A percentile compares a stretch with the other conserved stretches of the same genome.
Conservation (phyloP, 2,329 filamentous ascomycete genomes). For the Uncinocarpus reesii region DNA sequence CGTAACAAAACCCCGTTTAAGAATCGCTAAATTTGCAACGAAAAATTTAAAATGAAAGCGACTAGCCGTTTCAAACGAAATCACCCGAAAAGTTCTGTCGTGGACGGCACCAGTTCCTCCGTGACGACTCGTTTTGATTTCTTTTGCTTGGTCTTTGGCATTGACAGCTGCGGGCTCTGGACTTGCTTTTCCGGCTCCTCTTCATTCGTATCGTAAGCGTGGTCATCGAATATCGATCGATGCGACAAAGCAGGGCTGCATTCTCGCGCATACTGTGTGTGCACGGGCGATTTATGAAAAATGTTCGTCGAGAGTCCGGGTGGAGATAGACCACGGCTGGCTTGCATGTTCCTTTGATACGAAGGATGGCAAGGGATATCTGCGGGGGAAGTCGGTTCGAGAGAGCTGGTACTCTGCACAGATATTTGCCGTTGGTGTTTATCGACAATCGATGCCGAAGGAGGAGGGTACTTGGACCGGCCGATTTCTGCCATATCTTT, state of each 20-base stretch:
- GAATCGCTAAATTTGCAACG: too few relatives aligned
- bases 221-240: neutral
- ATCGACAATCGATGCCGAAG: neutral
- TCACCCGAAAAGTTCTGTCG: constrained; percentile 14
- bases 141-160: constrained; percentile 8
- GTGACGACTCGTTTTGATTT: constrained; percentile 12
- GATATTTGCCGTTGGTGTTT: constrained; percentile 4
- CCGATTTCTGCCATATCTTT: constrained; percentile 19
- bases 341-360: constrained; percentile 12
- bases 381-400: constrained; percentile 9
- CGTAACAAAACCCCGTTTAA: too few relatives aligned
- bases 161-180: neutral
- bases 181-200: constrained; percentile 1
- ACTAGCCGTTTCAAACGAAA: too few relatives aligned
- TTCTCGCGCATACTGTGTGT: neutral
- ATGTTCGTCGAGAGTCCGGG: neutral
- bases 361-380: constrained; percentile 17
- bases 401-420: constrained; percentile 5
- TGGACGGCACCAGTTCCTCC: constrained; percentile 15
- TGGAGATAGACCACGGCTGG: constrained; percentile 3
- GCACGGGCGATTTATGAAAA: neutral
- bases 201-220: neutral
- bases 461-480: constrained; percentile 9
- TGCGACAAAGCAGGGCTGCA: neutral
- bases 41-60: neutral